These are phyloP conservation scores for Syzygium malaccense DNA, from an alignment of 441 rosid species.

Conservation along the genomic window DNA sequence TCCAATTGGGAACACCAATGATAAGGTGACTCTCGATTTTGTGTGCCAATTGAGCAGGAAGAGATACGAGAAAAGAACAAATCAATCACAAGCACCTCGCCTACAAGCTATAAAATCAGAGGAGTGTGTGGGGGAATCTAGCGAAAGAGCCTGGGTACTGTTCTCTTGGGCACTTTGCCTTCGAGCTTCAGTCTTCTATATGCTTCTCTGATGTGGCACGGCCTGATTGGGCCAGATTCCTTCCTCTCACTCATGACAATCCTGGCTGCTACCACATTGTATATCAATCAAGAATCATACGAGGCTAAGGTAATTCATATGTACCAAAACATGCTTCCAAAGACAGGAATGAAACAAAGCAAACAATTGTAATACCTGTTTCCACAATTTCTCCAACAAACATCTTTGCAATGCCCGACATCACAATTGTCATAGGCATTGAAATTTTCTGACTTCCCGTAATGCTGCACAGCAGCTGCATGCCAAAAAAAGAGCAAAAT, in stretches of 20 bases:
- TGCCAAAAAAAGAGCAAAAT: slow-evolving; percentile 1
- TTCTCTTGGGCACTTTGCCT: slow-evolving; percentile 81
- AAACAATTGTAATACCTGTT: slow-evolving; percentile 39
- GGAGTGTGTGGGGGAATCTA: slow-evolving; percentile 13
- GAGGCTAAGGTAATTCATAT: background rate
- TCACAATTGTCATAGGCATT: slow-evolving; percentile 74
- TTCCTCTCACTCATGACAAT: slow-evolving; percentile 81
- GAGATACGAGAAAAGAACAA: background rate
- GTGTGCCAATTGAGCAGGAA: background rate
- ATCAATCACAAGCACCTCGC: background rate
- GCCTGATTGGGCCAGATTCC: slow-evolving; percentile 91
- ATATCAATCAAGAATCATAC: background rate
- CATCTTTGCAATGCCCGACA: slow-evolving; percentile 93
- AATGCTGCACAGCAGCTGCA: slow-evolving; percentile 68
- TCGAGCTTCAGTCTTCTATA: slow-evolving; percentile 78
- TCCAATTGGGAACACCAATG: background rate
- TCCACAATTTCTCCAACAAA: slow-evolving; percentile 97
- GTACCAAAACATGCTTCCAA: background rate
- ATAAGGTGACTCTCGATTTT: background rate
- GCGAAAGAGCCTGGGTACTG: slow-evolving; percentile 77
- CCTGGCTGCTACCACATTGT: slow-evolving; percentile 45
- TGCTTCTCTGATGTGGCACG: slow-evolving; percentile 93
- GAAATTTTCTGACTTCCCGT: slow-evolving; percentile 78
- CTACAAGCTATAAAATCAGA: background rate
- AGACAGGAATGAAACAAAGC: background rate